These are phyloP conservation scores for Carex myosuroides DNA, from an alignment of 176 grass and related monocot genomes.

Conservation along the genomic window DNA sequence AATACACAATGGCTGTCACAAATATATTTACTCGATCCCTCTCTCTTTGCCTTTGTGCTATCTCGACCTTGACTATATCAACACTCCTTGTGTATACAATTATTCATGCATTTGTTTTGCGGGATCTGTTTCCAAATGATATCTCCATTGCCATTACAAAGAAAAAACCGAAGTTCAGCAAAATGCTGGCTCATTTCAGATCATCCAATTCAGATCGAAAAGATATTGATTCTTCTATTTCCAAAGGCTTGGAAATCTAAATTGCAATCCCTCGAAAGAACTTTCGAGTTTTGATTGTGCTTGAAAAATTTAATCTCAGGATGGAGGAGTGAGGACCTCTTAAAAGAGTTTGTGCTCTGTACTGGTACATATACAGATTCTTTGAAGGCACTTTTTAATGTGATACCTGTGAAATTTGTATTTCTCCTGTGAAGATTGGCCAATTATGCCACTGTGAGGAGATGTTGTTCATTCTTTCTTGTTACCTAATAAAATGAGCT, in stretches of 20 bases:
- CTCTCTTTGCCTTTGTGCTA: conserved; percentile 54
- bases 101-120: conserved; percentile 73
- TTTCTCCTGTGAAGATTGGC: conserved; percentile 21
- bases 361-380: background rate
- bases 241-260: conserved; percentile 22
- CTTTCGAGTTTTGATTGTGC: background rate
- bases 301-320: background rate
- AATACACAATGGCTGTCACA: conserved; percentile 54
- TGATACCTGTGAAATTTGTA: background rate
- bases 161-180: conserved; percentile 67
- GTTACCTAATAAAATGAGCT: background rate
- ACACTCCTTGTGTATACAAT: conserved; percentile 67
- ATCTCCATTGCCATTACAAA: conserved; percentile 85
- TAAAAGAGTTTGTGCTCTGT: background rate
- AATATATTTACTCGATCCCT: conserved; percentile 62
- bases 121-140: conserved; percentile 91
- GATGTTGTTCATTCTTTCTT: background rate
- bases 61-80: conserved; percentile 67
- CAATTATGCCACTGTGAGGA: conserved; percentile 9
- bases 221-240: conserved; percentile 43
- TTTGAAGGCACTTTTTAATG: background rate
- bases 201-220: conserved; percentile 68
- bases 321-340: background rate
- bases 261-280: background rate
- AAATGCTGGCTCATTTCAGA: conserved; percentile 55